These are phyloP conservation scores for Musa balbisiana DNA, from an alignment of 202 grass and related monocot species.

Conservation along the genomic window DNA sequence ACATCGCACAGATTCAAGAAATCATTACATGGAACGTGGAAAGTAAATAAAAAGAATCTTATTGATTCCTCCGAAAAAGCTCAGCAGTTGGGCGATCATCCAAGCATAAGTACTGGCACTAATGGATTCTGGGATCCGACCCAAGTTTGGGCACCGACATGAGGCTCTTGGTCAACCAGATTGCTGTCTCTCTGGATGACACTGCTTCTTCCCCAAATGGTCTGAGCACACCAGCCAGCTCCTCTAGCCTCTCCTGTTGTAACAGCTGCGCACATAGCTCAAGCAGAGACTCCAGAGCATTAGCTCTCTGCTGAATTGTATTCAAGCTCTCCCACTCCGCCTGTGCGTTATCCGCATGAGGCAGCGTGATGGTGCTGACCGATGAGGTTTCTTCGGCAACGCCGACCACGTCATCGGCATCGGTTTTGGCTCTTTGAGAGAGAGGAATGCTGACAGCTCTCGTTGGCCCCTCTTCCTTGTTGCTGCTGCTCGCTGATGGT, in stretches of 20 bases:
- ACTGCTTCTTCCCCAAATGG: slow-evolving; percentile 69
- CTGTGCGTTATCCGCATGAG: slow-evolving; percentile 24
- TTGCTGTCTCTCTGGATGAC: slow-evolving; percentile 73
- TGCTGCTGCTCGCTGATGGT: slow-evolving; percentile 37
- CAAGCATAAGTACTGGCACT: neutral
- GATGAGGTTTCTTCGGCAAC: slow-evolving; percentile 45
- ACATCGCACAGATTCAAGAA: no score
- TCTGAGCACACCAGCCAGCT: slow-evolving; percentile 63
- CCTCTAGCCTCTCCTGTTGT: slow-evolving; percentile 69
- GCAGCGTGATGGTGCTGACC: slow-evolving; percentile 35
- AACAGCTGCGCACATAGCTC: slow-evolving; percentile 73
- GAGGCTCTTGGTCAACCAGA: slow-evolving; percentile 87
- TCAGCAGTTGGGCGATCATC: no score
- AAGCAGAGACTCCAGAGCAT: slow-evolving; percentile 76
- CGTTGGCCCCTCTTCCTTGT: slow-evolving; percentile 31
- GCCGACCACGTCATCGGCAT: slow-evolving; percentile 16
- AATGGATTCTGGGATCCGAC: slow-evolving; percentile 17
- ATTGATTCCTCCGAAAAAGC: no score
- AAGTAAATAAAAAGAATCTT: no score
- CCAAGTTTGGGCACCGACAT: slow-evolving; percentile 46
- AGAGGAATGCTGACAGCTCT: slow-evolving; percentile 12
- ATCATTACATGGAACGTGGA: no score
- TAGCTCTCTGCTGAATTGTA: slow-evolving; percentile 71
- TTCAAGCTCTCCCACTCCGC: slow-evolving; percentile 69
- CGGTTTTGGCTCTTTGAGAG: slow-evolving; percentile 28